Base-by-base conservation (phyloP, 2,329 filamentous ascomycete species). In the Aspergillus puulaauensis region DNA sequence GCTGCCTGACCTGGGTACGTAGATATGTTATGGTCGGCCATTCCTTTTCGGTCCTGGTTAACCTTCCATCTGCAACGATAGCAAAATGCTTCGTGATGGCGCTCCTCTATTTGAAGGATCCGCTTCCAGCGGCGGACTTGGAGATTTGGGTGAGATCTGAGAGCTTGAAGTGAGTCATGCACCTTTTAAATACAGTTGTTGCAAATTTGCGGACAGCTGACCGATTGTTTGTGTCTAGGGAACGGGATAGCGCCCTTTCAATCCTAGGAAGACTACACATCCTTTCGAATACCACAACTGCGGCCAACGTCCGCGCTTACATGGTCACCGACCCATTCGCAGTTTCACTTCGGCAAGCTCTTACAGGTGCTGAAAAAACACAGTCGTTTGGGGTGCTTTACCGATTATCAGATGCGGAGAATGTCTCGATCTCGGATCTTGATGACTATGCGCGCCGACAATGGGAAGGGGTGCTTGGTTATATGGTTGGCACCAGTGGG, bases 11-110 rank as follows among this genome's bases (percentile, higher is more conserved):
- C 79, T 98, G 61, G 91, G 90, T 93, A 81, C 69, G 79, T 67
- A 54, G 45, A 48, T 45, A 47, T 49, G 27, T 19, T 49, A 43
- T 54, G 51, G 47, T 51, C 37, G n/a, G 35, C 51, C 33, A 41
- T 54, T 19, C 51, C 15, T 31, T 23, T 50, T 53, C 35, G 31
- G 33, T 51, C 51, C 60, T 48, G 19, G 43, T 54, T 57, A 52
- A 52, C 51, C 17, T 27, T 39, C 14, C 33, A 51, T 37, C 40
- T 60, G 31, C 37, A 9, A 56, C 5, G 40, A 39, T 67, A 91
- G 93, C 95, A 66, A 98, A 99, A 82, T 91, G 88, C 15, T 89
- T 99, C 69, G 93, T 99, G 60, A 96, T 97, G 89, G 90, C 90
- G 40, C 86, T 99, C 69, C 86, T 99, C 4, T 99, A 96, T 78